Evolutionary conservation across 805 yeast genomes (phyloP).

Genomic region (Ascoidea tarda): DNA sequence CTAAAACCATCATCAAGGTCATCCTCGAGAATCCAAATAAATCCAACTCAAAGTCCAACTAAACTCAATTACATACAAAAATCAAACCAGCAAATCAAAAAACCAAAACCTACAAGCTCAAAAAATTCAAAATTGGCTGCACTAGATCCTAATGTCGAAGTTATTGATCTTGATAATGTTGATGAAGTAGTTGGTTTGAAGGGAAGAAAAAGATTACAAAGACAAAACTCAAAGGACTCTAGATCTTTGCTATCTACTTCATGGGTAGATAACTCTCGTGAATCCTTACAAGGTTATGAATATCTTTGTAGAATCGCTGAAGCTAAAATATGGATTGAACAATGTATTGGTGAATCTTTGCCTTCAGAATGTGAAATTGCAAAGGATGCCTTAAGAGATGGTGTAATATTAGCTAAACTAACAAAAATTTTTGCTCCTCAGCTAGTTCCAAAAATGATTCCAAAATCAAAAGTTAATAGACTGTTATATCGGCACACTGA

Average conservation of each 20-base stretch:
- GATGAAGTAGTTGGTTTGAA: not conserved
- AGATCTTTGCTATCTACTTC: constrained; percentile 4
- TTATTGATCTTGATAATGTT: not conserved
- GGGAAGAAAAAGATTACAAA: not conserved
- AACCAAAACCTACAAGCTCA: not conserved
- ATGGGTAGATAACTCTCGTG: constrained; percentile 9
- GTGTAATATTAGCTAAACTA: constrained; percentile 70
- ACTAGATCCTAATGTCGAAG: not conserved
- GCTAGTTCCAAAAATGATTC: constrained; percentile 36
- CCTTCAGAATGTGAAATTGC: constrained; percentile 40
- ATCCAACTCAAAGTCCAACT: not conserved
- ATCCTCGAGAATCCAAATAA: not conserved
- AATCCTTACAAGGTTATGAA: constrained; percentile 39
- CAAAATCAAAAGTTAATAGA: constrained; percentile 32
- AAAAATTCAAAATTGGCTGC: not conserved
- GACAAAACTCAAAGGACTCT: not conserved
- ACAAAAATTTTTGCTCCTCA: constrained; percentile 62
- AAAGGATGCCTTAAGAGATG: constrained; percentile 62
- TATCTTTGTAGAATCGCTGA: constrained; percentile 71
- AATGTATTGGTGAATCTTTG: constrained; percentile 41
- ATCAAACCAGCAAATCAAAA: too few species aligned
- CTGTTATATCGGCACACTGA: constrained; percentile 86
- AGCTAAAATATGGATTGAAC: constrained; percentile 67
- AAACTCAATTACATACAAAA: not conserved
- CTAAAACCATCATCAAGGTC: not conserved